Evolutionary conservation across 2,329 filamentous ascomycete genomes (phyloP), one percentile per base, ranked within the genome.

Genomic region (Fusarium piperis): DNA sequence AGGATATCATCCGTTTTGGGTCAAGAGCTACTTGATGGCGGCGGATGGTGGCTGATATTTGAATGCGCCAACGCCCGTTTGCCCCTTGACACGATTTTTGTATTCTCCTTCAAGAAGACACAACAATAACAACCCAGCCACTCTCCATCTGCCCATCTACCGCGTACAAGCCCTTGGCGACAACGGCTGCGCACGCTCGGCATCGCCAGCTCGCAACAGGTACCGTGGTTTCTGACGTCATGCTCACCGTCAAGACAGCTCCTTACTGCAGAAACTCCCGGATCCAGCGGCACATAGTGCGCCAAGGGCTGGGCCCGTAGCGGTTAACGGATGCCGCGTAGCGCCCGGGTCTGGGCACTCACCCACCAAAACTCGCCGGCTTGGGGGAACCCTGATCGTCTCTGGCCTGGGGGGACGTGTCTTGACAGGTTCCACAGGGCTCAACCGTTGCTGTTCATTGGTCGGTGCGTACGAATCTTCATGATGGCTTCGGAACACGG

Each of bases 201-300:
- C 56, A 63, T 52, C 52, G 55, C 59, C 52, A 72, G 58, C 39
- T 67, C 63, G 70, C 60, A 56, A 61, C 13, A 61, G 59, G 18
- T 23, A 51, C 46, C 52, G 51, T 57, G 57, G 16, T 64, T 67
- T 59, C 69, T 76, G 74, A 76, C 74, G 74, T 76, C 74, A 76
- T 59, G 44, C 51, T 30, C 46, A 26, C 36, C 38, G 12, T n/a
- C 26, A 38, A 61, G 51, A 16, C n/a, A 23, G 28, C 52, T 23
- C 35, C 44, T 44, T 55, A 33, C 48, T 36, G 67, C 30, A 57
- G 55, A 57, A 60, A 57, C 36, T 23, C 46, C 62, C 71, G 71
- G 71, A 67, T 64, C 68, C 48, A 65, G 65, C 71, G 71, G 71
- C 71, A 73, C 56, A 60, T 56, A 59, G 58, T 23, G 38, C 44